A percentile compares a stretch with the other conserved stretches of the same genome.
Evolutionary conservation across 805 yeast genomes (phyloP).

Genomic region (Priceomyces medius): DNA sequence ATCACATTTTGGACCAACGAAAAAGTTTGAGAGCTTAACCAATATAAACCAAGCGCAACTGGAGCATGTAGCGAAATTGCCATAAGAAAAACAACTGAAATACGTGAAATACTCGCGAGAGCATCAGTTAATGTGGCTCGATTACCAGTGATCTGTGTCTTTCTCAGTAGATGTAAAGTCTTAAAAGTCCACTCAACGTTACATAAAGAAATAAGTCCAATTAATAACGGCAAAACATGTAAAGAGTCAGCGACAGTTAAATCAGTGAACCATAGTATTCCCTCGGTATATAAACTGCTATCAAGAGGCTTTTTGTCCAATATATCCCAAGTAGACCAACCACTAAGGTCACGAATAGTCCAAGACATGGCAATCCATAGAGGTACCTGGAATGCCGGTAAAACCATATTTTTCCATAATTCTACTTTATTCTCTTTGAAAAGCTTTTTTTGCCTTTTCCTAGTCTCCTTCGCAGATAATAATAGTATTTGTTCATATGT

Average conservation of each 20-base stretch:
- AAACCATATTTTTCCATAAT: conserved; percentile 71
- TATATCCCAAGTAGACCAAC: conserved; percentile 53
- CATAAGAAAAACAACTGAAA: conserved; percentile 77
- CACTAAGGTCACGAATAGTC: conserved; percentile 73
- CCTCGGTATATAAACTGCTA: conserved; percentile 49
- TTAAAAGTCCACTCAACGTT: conserved; percentile 82
- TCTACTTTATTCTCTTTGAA: conserved; percentile 69
- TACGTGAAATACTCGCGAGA: conserved; percentile 66
- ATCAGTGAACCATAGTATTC: conserved; percentile 61
- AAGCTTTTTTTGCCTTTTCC: conserved; percentile 70
- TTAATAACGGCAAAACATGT: conserved; percentile 62
- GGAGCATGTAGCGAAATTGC: conserved; percentile 87
- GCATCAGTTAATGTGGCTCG: conserved; percentile 63
- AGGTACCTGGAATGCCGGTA: conserved; percentile 84
- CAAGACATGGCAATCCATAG: conserved; percentile 79
- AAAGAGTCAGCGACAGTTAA: conserved; percentile 60
- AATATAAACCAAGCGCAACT: conserved; percentile 74
- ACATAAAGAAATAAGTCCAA: conserved; percentile 69
- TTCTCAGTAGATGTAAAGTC: conserved; percentile 54
- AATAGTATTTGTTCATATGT: conserved; percentile 77
- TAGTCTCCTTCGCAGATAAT: conserved; percentile 71
- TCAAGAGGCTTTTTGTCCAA: conserved; percentile 48
- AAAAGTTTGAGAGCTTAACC: conserved; percentile 82
- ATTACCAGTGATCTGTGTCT: conserved; percentile 37
- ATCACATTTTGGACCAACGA: conserved; percentile 75